Percentiles rank a stretch among this genome's conserved stretches.
Evolutionary conservation across 2,329 filamentous ascomycete genomes (phyloP).

Genomic region (Harringtonia lauricola): DNA sequence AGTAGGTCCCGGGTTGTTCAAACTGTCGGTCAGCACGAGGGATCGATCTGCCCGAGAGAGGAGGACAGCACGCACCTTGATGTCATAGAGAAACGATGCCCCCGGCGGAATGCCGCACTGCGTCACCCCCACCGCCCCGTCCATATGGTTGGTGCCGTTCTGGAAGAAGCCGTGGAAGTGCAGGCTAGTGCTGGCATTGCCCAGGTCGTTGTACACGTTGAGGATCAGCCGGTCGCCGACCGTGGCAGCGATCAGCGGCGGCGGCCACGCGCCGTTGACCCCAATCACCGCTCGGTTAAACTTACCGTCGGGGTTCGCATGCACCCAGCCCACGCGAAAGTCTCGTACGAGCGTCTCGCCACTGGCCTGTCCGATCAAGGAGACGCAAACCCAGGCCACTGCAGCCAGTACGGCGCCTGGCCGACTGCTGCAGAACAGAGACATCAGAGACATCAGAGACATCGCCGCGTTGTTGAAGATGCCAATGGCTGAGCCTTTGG

Average conservation of each 20-base stretch:
- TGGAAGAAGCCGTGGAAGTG: slow-evolving; percentile 64
- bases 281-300: slow-evolving; percentile 55
- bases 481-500: too few species aligned
- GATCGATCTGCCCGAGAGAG: too few species aligned
- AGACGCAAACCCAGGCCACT: too few species aligned
- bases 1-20: slow-evolving; percentile 54
- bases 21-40: neutral
- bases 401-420: too few species aligned
- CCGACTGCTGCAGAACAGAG: too few species aligned
- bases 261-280: slow-evolving; percentile 66
- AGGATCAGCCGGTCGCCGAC: slow-evolving; percentile 51
- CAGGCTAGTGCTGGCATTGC: slow-evolving; percentile 51
- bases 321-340: slow-evolving; percentile 62
- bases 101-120: slow-evolving; percentile 59
- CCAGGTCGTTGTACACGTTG: slow-evolving; percentile 46
- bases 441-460: too few species aligned
- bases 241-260: slow-evolving; percentile 52
- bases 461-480: too few species aligned
- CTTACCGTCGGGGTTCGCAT: slow-evolving; percentile 57
- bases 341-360: slow-evolving; percentile 40
- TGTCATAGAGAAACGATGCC: slow-evolving; percentile 55
- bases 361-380: neutral
- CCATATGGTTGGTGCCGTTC: slow-evolving; percentile 56
- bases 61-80: slow-evolving; percentile 35
- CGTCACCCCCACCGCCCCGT: slow-evolving; percentile 54